Evolutionary conservation across 2,329 filamentous ascomycete species (phyloP).

Genomic region (Sclerotinia nivalis): DNA sequence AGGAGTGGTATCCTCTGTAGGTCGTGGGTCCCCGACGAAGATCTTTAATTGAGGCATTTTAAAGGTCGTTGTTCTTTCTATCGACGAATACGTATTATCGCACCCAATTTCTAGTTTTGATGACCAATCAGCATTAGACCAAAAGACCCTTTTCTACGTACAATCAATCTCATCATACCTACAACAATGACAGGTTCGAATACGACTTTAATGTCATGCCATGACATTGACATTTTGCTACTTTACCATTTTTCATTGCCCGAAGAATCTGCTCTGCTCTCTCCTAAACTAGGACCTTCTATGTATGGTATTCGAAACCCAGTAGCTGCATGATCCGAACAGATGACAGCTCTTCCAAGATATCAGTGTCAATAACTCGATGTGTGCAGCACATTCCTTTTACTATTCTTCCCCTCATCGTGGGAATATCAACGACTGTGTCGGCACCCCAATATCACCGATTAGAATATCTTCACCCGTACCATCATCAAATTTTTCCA

Average conservation of each 20-base stretch:
- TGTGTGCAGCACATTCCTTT: neutral
- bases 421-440: neutral
- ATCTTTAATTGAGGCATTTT: neutral
- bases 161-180: too few species aligned
- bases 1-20: neutral
- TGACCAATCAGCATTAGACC: neutral
- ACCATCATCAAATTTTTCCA: neutral
- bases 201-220: neutral
- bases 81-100: neutral
- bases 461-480: neutral
- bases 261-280: too few species aligned
- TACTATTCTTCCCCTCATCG: neutral
- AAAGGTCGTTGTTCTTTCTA: neutral
- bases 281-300: too few species aligned
- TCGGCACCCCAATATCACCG: conserved; percentile 30
- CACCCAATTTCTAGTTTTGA: neutral
- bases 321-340: too few species aligned
- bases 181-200: too few species aligned
- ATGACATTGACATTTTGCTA: neutral
- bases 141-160: neutral
- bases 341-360: neutral
- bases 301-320: too few species aligned
- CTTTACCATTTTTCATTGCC: neutral
- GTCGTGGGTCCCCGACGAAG: neutral
- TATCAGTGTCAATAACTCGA: neutral